Conservation (phyloP, 306 rosid species). For the Pyrus betulifolia region DNA sequence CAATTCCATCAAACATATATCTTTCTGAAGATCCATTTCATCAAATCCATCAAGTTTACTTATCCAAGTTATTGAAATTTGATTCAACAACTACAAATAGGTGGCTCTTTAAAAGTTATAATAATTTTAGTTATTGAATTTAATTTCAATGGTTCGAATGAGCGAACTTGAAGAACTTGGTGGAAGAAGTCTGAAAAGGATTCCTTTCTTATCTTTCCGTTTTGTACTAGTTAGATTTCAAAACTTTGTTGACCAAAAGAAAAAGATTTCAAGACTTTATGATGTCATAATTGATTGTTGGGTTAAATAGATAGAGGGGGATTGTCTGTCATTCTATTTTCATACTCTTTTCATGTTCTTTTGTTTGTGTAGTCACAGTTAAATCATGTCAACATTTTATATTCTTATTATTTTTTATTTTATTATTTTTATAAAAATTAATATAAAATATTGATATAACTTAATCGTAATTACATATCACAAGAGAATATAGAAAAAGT, state of each 20-base stretch:
- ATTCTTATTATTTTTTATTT: too few species aligned
- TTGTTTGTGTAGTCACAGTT: too few species aligned
- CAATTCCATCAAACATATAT: background rate
- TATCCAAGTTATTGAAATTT: rapidly evolving
- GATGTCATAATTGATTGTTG: background rate
- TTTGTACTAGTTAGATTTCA: background rate
- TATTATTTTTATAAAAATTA: too few species aligned
- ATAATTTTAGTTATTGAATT: too few species aligned
- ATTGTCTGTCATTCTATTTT: too few species aligned
- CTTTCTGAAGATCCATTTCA: background rate
- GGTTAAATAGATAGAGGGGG: background rate
- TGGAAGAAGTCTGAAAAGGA: rapidly evolving
- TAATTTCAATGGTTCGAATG: too few species aligned
- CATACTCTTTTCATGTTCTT: too few species aligned
- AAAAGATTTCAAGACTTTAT: background rate
- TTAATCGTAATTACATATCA: too few species aligned
- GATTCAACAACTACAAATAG: rapidly evolving
- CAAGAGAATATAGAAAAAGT: too few species aligned
- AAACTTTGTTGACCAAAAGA: too few species aligned
- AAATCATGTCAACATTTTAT: too few species aligned
- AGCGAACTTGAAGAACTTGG: rapidly evolving
- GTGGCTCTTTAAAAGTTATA: rapidly evolving
- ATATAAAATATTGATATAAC: too few species aligned
- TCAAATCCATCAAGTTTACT: rapidly evolving
- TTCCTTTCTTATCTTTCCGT: background rate